Percentiles rank a stretch among this genome's conserved stretches.
Conservation (phyloP, 306 rosid genomes). For the Astragalus membranaceus region DNA sequence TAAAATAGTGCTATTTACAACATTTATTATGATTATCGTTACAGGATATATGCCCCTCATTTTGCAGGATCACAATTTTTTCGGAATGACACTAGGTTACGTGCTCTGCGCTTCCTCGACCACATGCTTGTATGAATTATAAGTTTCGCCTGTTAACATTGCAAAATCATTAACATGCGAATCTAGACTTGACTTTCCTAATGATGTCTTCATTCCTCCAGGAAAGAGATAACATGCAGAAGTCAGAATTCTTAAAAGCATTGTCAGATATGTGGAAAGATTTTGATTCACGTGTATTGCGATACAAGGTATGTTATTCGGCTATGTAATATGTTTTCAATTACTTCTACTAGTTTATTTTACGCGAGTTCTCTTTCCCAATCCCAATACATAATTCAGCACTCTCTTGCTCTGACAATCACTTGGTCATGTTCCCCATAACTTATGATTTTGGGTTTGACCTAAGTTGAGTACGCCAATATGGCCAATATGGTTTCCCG, state of each 20-base stretch:
- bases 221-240: slow-evolving; percentile 99
- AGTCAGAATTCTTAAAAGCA: slow-evolving; percentile 93
- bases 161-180: neutral
- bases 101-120: slow-evolving; percentile 97
- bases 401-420: neutral
- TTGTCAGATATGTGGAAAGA: slow-evolving; percentile 99
- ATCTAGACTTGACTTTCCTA: slow-evolving; percentile 10
- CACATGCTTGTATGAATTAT: slow-evolving; percentile 90
- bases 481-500: neutral
- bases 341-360: slow-evolving; percentile 13
- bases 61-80: slow-evolving; percentile 88
- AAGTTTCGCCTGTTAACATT: slow-evolving; percentile 25
- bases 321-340: slow-evolving; percentile 8
- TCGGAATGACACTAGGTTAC: slow-evolving; percentile 89
- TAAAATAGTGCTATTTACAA: neutral
- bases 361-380: neutral
- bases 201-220: slow-evolving; percentile 36
- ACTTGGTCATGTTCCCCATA: neutral
- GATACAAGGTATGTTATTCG: slow-evolving; percentile 74
- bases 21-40: neutral
- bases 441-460: neutral
- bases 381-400: slow-evolving; percentile 2
- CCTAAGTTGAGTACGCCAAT: neutral
- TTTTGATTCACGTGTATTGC: slow-evolving; percentile 93
- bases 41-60: slow-evolving; percentile 10